These are phyloP conservation scores for Hypoxylon rickii DNA, from an alignment of 495 filamentous ascomycete genomes.

Conservation along the genomic window DNA sequence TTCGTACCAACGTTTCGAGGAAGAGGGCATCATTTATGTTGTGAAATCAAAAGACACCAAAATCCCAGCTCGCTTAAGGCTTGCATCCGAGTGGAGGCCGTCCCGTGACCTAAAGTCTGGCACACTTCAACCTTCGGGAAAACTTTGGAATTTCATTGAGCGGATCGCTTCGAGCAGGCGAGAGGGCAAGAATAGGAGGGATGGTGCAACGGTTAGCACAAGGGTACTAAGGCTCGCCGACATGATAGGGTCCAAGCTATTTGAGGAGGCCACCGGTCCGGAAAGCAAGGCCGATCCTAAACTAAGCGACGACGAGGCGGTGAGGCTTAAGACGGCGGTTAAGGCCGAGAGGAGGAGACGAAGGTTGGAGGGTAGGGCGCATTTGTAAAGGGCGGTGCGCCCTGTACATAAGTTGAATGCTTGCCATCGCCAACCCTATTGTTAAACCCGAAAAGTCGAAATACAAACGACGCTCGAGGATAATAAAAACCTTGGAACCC, in stretches of 20 bases:
- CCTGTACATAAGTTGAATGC: conserved; percentile 6
- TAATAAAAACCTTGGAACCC: too few relatives aligned
- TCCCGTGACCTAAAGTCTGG: conserved; percentile 64
- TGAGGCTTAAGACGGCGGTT: conserved; percentile 37
- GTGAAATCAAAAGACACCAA: conserved; percentile 65
- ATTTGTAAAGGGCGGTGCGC: conserved; percentile 44
- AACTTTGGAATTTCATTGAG: conserved; percentile 89
- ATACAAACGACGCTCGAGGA: too few relatives aligned
- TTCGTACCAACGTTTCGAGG: conserved; percentile 82
- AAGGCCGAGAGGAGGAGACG: conserved; percentile 48
- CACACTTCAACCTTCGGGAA: conserved; percentile 67
- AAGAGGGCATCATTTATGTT: conserved; percentile 84
- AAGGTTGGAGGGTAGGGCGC: conserved; percentile 50
- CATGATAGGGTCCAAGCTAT: conserved; percentile 53
- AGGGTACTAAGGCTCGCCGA: conserved; percentile 82
- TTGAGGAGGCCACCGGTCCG: conserved; percentile 44
- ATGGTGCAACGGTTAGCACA: conserved; percentile 84
- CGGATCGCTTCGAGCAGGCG: conserved; percentile 78
- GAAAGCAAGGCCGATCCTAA: conserved; percentile 40
- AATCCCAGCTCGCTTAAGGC: conserved; percentile 60
- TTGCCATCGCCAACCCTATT: neutral
- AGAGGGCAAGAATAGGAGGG: conserved; percentile 93
- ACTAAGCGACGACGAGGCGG: conserved; percentile 49
- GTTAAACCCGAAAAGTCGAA: neutral
- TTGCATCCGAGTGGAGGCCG: conserved; percentile 81